Evolutionary conservation across 108 stramenopile species (phyloP).

Genomic region (Mediolabrus comicus): DNA sequence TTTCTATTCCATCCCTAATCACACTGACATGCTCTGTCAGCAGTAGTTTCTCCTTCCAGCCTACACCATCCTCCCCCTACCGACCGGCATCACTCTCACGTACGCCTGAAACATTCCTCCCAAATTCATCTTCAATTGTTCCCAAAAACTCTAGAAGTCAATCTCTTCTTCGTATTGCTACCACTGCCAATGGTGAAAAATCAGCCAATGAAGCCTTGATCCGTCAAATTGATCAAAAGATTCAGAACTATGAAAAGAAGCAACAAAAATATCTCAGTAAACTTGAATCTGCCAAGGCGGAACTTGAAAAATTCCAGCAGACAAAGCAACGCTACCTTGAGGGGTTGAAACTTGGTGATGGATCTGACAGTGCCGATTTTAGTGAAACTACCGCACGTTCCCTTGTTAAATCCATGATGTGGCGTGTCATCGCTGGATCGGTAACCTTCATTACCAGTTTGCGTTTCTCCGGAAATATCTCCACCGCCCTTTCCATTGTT

Average conservation of each 20-base stretch:
- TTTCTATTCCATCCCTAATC: constrained; percentile 1
- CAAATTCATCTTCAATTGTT: constrained; percentile 11
- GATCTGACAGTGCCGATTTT: constrained; percentile 48
- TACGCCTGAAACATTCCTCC: constrained; percentile 11
- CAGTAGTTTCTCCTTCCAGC: constrained; percentile 33
- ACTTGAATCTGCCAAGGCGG: constrained; percentile 49
- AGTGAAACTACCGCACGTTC: constrained; percentile 77
- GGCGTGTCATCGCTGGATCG: constrained; percentile 86
- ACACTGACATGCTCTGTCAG: constrained; percentile 18
- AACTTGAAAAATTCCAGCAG: constrained; percentile 47
- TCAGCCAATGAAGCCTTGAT: constrained; percentile 44
- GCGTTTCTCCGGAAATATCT: constrained; percentile 68
- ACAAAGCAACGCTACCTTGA: constrained; percentile 75
- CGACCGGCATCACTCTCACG: constrained; percentile 18
- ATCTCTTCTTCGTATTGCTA: constrained; percentile 30
- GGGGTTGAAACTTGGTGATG: constrained; percentile 30
- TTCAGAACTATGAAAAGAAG: constrained; percentile 52
- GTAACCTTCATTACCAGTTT: constrained; percentile 82
- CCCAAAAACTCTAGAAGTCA: constrained; percentile 13
- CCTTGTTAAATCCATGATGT: constrained; percentile 81
- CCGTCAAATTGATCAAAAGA: constrained; percentile 69
- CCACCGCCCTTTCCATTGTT: constrained; percentile 88
- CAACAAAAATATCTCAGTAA: constrained; percentile 54
- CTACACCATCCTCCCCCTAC: constrained; percentile 24
- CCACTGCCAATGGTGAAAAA: constrained; percentile 26